phyloP scores from a whole-genome alignment of 306 rosid genomes.

The Elaeagnus macrophylla region DNA sequence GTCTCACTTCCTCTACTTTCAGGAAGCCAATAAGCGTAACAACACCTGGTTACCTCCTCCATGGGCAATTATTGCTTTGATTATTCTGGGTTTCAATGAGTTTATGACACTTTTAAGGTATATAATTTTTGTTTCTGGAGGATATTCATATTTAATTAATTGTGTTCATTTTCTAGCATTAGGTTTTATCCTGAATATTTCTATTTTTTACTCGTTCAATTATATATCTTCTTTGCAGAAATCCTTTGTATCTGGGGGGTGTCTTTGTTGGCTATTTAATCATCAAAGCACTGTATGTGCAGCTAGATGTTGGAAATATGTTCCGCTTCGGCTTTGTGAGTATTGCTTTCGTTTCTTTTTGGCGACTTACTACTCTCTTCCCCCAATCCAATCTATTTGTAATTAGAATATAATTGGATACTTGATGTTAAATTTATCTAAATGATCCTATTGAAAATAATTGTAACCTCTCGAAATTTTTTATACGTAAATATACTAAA shows the following conservation, averaged over 20 bases:
- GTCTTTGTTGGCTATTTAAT: slow-evolving; percentile 71
- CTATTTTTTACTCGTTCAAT: too few species aligned
- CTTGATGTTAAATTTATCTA: too few species aligned
- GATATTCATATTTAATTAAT: slow-evolving; percentile 3
- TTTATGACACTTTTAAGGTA: slow-evolving; percentile 92
- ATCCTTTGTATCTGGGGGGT: slow-evolving; percentile 69
- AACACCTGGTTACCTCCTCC: slow-evolving; percentile 99
- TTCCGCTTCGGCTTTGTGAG: slow-evolving; percentile 83
- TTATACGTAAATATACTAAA: too few species aligned
- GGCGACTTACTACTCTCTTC: not conserved
- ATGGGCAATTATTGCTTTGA: slow-evolving; percentile 84
- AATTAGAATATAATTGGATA: too few species aligned
- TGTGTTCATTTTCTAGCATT: too few species aligned
- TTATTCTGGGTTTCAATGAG: slow-evolving; percentile 85
- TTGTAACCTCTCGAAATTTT: too few species aligned
- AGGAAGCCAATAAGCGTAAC: slow-evolving; percentile 91
- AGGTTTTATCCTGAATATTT: too few species aligned
- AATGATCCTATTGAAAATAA: too few species aligned
- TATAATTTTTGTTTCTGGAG: slow-evolving; percentile 6
- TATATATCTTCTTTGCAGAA: slow-evolving; percentile 56
- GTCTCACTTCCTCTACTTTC: slow-evolving; percentile 15
- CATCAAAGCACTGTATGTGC: slow-evolving; percentile 82
- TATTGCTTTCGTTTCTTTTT: slow-evolving; percentile 16
- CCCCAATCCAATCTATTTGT: slow-evolving; percentile 5
- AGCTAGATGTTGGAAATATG: slow-evolving; percentile 63